Evolutionary conservation across 352 stramenopile genomes (phyloP).

Genomic region (Pythium brachiatum): DNA sequence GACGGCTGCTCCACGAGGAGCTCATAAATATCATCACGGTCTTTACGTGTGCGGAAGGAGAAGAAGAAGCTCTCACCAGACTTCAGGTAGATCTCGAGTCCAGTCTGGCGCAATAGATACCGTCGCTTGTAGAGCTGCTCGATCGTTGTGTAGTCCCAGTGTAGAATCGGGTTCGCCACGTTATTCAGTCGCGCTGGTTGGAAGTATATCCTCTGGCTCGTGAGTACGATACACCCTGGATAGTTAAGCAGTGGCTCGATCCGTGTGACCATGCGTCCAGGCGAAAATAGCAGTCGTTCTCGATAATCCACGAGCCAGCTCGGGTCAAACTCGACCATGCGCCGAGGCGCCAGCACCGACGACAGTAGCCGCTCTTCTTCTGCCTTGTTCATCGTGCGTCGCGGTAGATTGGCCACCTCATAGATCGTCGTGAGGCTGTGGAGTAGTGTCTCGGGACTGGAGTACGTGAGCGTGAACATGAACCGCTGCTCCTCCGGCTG

Average conservation of each 20-base stretch:
- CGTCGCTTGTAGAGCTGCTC: constrained; percentile 84
- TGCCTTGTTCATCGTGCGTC: constrained; percentile 47
- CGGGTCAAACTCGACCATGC: constrained; percentile 69
- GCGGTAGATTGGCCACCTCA: constrained; percentile 50
- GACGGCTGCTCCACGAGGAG: constrained; percentile 58
- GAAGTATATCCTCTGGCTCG: constrained; percentile 84
- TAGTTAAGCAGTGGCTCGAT: constrained; percentile 87
- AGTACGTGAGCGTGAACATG: constrained; percentile 78
- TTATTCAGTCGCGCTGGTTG: constrained; percentile 92
- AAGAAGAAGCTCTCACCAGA: constrained; percentile 82
- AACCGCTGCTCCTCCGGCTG: constrained; percentile 29
- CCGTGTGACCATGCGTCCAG: constrained; percentile 50
- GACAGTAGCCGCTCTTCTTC: constrained; percentile 67
- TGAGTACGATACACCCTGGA: constrained; percentile 85
- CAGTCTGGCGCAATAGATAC: constrained; percentile 85
- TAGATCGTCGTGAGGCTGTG: constrained; percentile 56
- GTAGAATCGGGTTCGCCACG: constrained; percentile 80
- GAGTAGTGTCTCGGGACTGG: constrained; percentile 61
- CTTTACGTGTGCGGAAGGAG: constrained; percentile 54
- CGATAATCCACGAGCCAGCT: constrained; percentile 84
- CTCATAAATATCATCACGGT: constrained; percentile 78
- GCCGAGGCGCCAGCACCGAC: constrained; percentile 55
- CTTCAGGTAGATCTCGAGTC: constrained; percentile 81
- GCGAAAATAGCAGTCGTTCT: constrained; percentile 58
- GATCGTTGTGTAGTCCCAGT: constrained; percentile 79